Base-by-base conservation (phyloP, 106 monocot species). In the Dioscorea zingiberensis region DNA sequence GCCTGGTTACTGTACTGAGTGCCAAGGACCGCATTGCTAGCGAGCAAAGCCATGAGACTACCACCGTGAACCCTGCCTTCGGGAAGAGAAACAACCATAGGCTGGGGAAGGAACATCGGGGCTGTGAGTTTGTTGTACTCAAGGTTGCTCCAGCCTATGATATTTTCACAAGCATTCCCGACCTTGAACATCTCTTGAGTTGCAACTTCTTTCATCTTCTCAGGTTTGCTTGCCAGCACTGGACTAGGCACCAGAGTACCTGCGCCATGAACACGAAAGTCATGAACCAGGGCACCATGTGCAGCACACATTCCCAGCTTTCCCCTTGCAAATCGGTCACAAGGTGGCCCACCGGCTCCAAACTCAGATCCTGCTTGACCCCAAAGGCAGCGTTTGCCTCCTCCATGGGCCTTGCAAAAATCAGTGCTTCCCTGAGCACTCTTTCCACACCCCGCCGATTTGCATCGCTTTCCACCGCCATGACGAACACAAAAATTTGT, bases 1-100 rank as follows among this genome's bases (percentile, higher is more conserved):
- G 4, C 57, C 12, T 45, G 29, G 25, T 47, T 32, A 58, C 44
- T 25, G 47, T 54, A 17, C 1, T 67, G 46, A 51, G 28, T 58
- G 6, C 78, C 62, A 24, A 9, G 24, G 14, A 24, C 61, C 19
- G 19, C 55, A 18, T 58, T 56, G 10, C 44, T 62, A 28, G 73
- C 76, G 5, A 94, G 62, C 67, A 83, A 47, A 17, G 80, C 68
- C 80, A 91, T 48, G 12, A 94, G 59, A 63, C 55, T 87, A 21
- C 85, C 94, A n/a, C 94, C 94, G 74, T 87, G 94, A 68, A 94
- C 94, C 62, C 94, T 74, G 12, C 90, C 80, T 75, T 91, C 95
- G 7, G 81, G 69, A 64, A 67, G 55, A 27, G 70, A 18, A 59
- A 30, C n/a, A 4, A 66, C 1, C 28, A 4, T 26, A 46, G 65